Evolutionary conservation across 2,329 filamentous ascomycete species (phyloP), one percentile per base, ranked within the genome.

Genomic region (Colletotrichum tropicale): DNA sequence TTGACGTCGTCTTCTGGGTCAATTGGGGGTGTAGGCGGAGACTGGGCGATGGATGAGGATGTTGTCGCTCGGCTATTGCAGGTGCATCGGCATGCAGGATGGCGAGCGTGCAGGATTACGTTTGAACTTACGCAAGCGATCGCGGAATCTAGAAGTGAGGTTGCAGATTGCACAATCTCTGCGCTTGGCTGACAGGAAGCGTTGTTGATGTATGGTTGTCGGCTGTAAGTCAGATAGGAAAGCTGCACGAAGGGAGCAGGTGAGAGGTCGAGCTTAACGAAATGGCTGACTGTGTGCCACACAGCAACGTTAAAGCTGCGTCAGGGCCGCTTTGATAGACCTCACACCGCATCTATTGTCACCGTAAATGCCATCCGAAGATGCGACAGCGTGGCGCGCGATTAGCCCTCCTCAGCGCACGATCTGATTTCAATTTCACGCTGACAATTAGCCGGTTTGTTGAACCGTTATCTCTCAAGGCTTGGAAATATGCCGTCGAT

Each of bases 61-160:
- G 28, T 24, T 73, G 73, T 43, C 38, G 43, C 43, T 76, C 74
- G 70, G 74, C 34, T 76, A 74, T 68, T 73, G 58, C 36, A 74
- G 74, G 74, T 56, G 56, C 30, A 65, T 74, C 64, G 65, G 58
- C 64, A 73, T 64, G 73, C 58, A 64, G 36, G 38, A 34, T 52
- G 26, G 58, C 16, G 52, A 56, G 32, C 38, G 32, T 38, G 58
- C 58, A 69, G 18, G 48, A 69, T 76, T 76, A 76, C 74, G 70
- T 60, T 58, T 30, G 13, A 34, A 74, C 64, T 76, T 74, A 74
- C 74, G 70, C 70, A 76, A 75, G 70, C 73, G 43, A 76, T 69
- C 74, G 70, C 56, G 21, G 73, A 62, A 75, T 43, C 26, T 32
- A 38, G 48, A 64, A 52, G 26, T 69, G 70, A 34, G 55, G 69